A percentile compares a stretch with the other conserved stretches of the same genome.
phyloP scores from a whole-genome alignment of 305 asterid genomes.

The Fraxinus sp. region DNA sequence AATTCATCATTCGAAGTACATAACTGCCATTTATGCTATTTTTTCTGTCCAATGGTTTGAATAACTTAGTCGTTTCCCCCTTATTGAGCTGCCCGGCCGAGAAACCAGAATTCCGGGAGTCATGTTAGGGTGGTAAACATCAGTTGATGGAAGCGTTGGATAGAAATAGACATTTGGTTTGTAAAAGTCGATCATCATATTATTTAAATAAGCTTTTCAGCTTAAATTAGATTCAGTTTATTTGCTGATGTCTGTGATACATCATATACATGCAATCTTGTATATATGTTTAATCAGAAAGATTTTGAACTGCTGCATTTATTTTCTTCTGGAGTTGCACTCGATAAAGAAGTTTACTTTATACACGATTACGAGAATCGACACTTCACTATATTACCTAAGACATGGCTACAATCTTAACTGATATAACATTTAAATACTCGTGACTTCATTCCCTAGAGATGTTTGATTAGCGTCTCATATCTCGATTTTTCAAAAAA shows the following conservation, averaged over 20 bases:
- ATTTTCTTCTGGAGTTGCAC: background rate
- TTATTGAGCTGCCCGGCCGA: background rate
- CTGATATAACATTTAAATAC: too few species aligned
- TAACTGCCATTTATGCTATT: background rate
- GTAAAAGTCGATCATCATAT: background rate
- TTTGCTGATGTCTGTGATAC: background rate
- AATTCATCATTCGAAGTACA: background rate
- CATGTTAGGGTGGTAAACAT: background rate
- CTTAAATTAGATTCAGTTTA: background rate
- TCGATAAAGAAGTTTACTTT: background rate
- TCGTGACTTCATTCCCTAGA: too few species aligned
- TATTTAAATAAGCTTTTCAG: background rate
- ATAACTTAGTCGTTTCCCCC: background rate
- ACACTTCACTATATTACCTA: background rate
- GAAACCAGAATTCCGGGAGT: background rate
- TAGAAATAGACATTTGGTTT: background rate
- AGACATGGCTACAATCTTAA: too few species aligned
- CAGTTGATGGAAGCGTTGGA: background rate
- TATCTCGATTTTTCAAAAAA: too few species aligned
- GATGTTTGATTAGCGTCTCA: too few species aligned
- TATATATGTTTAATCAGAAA: background rate
- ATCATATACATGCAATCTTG: background rate
- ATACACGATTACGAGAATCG: too few species aligned
- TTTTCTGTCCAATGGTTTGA: background rate
- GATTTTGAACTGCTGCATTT: background rate